phyloP scores from a whole-genome alignment of 257 asterid species.

The Anisodus tanguticus region DNA sequence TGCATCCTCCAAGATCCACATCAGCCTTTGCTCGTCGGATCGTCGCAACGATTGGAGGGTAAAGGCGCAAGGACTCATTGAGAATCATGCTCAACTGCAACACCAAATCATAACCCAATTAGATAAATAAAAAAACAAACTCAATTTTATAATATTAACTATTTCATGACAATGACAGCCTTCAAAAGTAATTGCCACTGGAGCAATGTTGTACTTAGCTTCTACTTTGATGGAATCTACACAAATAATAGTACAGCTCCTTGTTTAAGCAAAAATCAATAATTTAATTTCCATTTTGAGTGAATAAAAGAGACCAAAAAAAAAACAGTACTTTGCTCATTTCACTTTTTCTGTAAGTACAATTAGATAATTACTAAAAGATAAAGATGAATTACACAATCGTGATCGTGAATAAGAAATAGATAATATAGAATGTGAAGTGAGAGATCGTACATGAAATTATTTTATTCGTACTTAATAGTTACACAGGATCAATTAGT shows the following conservation, averaged over 20 bases:
- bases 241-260: background rate
- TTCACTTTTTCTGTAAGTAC: background rate
- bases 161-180: slow-evolving; percentile 18
- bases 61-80: slow-evolving; percentile 48
- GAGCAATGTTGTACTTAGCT: background rate
- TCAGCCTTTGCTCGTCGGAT: slow-evolving; percentile 50
- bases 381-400: background rate
- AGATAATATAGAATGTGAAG: background rate
- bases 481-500: no score
- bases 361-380: background rate
- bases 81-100: slow-evolving; percentile 52
- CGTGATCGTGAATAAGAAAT: background rate
- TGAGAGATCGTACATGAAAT: background rate
- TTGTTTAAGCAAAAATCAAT: background rate
- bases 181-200: background rate
- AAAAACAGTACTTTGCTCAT: background rate
- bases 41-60: slow-evolving; percentile 56
- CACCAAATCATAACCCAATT: background rate
- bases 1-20: slow-evolving; percentile 53
- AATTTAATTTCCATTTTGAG: background rate
- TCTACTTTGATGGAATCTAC: slow-evolving; percentile 14
- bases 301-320: background rate
- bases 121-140: background rate
- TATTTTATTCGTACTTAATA: no score
- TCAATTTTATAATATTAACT: background rate